These are phyloP conservation scores for Fusarium sp. DNA, from an alignment of 2,329 filamentous ascomycete genomes.

Conservation along the genomic window DNA sequence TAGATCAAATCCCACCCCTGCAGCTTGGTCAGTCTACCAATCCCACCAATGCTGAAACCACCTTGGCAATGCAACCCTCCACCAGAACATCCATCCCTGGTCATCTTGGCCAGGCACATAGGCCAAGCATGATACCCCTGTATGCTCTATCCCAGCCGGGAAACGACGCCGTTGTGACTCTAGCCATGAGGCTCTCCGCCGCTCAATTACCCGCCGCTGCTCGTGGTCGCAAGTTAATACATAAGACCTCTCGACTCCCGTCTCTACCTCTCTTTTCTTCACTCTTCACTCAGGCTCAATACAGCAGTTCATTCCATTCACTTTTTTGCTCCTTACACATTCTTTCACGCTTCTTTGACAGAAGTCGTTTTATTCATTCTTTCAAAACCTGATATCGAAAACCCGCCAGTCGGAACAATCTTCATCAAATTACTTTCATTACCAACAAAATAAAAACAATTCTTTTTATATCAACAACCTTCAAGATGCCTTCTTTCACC, in stretches of 20 bases:
- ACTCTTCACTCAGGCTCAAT: constrained; percentile 44
- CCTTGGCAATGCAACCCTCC: constrained; percentile 35
- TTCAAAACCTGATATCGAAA: constrained; percentile 12
- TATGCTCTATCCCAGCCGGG: constrained; percentile 20
- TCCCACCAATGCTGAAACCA: constrained; percentile 40
- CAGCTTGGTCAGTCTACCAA: neutral
- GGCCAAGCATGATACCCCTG: constrained; percentile 31
- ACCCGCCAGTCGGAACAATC: constrained; percentile 46
- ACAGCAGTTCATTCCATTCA: constrained; percentile 49
- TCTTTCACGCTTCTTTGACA: constrained; percentile 51
- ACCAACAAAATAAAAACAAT: constrained; percentile 9
- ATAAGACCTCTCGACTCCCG: constrained; percentile 27
- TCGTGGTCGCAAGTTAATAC: constrained; percentile 26
- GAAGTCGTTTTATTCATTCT: constrained; percentile 50
- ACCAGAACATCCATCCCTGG: constrained; percentile 21
- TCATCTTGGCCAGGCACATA: constrained; percentile 14
- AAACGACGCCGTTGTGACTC: constrained; percentile 18
- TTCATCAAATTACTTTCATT: constrained; percentile 17
- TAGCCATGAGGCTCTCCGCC: constrained; percentile 29
- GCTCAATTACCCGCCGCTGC: neutral
- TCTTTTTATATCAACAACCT: constrained; percentile 8
- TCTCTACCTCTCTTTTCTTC: constrained; percentile 3
- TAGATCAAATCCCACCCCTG: constrained; percentile 1
- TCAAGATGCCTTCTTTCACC: constrained; percentile 49
- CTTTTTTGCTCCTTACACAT: constrained; percentile 48